Evolutionary conservation across 805 yeast species (phyloP), one percentile per base, ranked within the genome.

Genomic region (Saccharomycopsis fermentans): DNA sequence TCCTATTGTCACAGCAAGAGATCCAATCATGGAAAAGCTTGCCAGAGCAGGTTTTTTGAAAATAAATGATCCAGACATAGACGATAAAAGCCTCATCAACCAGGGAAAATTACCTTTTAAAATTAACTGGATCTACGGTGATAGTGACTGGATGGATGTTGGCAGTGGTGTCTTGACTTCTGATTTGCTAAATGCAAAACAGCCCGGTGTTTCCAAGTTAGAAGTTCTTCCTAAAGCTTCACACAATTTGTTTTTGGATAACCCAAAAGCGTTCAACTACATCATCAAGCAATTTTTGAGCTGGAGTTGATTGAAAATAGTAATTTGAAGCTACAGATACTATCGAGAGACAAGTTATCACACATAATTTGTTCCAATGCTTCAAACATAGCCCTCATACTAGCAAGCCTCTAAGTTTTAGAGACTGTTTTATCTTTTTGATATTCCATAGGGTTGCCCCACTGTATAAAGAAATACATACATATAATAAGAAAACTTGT

Each of bases 171-270:
- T 27, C 36, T 19, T n/a, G 14, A 52, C 61, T n/a, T 35, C 39
- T n/a, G 51, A 59, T 11, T 59, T 4, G 14, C 52, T 62, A 3
- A 60, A 60, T 27, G 48, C 52, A 9, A 66, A 70, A 26, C 47
- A 52, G 19, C 47, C 55, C 0, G 67, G 63, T 0, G 16, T 39
- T 1, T 56, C 57, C 1, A 66, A 50, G 11, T 67, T 71, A 3
- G 61, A 63, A 8, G 67, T 76, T 32, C 69, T 86, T 11, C 72
- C 68, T 11, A 73, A 81, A 58, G 80, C 87, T 8, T 95, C 96
- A 0, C 96, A 88, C 68, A 91, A 88, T 66, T 66, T 88, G 12
- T 87, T 86, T 64, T 71, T 88, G 59, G 95, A 88, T 65, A 86
- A 86, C 63, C 76, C 79, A 24, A 62, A 66, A 14, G 74, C 65